These are phyloP conservation scores for Trichoderma parareesei DNA, from an alignment of 495 filamentous ascomycete genomes.

Conservation along the genomic window DNA sequence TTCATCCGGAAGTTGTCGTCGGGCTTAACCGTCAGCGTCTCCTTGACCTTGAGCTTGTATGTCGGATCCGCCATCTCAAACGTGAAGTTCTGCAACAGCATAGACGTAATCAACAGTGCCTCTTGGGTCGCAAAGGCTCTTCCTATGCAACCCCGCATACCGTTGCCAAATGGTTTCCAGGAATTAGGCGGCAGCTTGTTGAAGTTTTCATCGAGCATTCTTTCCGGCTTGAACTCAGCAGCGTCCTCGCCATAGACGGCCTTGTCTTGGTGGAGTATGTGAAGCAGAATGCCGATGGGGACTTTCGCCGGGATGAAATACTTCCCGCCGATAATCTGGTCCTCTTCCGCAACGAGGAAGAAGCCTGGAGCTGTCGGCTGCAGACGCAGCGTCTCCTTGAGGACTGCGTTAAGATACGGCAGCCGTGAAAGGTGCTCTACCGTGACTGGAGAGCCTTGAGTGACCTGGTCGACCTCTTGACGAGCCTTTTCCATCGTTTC, in stretches of 20 bases:
- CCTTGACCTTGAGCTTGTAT: conserved; percentile 52
- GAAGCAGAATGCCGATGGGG: conserved; percentile 38
- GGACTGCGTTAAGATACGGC: conserved; percentile 46
- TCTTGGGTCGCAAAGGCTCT: conserved; percentile 52
- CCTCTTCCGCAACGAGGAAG: conserved; percentile 30
- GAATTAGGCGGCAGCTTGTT: conserved; percentile 29
- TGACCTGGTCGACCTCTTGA: conserved; percentile 38
- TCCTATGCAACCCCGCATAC: conserved; percentile 43
- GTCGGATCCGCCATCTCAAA: conserved; percentile 40
- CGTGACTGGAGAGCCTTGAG: conserved; percentile 49
- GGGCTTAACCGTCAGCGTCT: conserved; percentile 64
- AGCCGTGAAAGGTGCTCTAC: conserved; percentile 55
- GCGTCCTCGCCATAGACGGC: conserved; percentile 41
- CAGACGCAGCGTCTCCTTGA: conserved; percentile 60
- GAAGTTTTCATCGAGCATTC: conserved; percentile 50
- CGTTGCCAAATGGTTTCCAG: conserved; percentile 47
- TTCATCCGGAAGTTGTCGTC: conserved; percentile 55
- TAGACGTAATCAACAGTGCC: conserved; percentile 35
- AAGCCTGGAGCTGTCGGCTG: conserved; percentile 54
- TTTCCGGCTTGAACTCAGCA: conserved; percentile 43
- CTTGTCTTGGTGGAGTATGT: conserved; percentile 30
- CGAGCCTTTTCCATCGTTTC: conserved; percentile 23
- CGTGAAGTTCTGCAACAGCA: conserved; percentile 49
- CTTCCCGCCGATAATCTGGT: conserved; percentile 48
- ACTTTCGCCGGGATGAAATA: conserved; percentile 50